phyloP scores from a whole-genome alignment of 1,139 yeast genomes.

The Protomyces inundatus region DNA sequence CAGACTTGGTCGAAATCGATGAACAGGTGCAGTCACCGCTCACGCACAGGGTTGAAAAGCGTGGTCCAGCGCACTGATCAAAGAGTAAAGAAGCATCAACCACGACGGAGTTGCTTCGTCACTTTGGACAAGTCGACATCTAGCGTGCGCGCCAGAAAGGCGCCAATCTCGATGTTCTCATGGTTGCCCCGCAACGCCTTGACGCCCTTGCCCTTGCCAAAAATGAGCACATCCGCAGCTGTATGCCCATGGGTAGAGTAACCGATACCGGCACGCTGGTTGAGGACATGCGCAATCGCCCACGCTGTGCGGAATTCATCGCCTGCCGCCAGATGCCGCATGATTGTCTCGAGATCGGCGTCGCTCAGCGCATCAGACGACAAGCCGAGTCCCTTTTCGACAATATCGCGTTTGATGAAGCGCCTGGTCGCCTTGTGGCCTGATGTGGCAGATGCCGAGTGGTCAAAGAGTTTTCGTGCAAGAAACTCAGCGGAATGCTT shows the following conservation, averaged over 20 bases:
- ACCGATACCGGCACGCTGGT: slow-evolving; percentile 67
- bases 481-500: slow-evolving; percentile 65
- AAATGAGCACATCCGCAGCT: slow-evolving; percentile 83
- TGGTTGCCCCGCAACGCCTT: slow-evolving; percentile 64
- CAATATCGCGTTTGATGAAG: neutral
- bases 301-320: slow-evolving; percentile 40
- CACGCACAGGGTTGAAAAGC: too few relatives aligned
- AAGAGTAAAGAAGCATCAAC: too few relatives aligned
- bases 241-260: slow-evolving; percentile 90
- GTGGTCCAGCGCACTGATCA: too few relatives aligned
- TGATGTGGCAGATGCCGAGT: neutral
- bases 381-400: neutral
- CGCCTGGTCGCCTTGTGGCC: neutral
- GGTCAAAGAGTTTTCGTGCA: neutral
- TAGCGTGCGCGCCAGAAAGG: slow-evolving; percentile 49
- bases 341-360: neutral
- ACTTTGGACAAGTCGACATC: neutral
- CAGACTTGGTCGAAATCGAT: too few relatives aligned
- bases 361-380: neutral
- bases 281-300: slow-evolving; percentile 55
- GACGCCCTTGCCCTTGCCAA: slow-evolving; percentile 52
- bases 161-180: slow-evolving; percentile 79
- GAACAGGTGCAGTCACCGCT: too few relatives aligned
- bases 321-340: neutral
- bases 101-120: neutral